A percentile compares a stretch with the other conserved stretches of the same genome.
phyloP scores from a whole-genome alignment of 2,329 filamentous ascomycete species.

The Diplodia sapinea region DNA sequence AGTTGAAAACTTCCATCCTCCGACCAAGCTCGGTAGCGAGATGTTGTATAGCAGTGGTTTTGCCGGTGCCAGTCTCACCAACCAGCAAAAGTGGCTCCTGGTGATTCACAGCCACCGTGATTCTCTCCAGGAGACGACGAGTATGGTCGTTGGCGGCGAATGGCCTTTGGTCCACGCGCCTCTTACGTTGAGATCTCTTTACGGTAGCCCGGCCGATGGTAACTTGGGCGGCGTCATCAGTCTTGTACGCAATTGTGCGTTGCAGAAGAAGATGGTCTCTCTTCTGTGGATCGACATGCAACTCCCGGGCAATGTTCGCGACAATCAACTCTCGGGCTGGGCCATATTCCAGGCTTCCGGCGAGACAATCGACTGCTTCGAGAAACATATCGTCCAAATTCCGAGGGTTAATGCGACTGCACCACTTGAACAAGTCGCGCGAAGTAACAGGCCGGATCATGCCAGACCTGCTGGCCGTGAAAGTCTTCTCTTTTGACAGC shows the following conservation, averaged over 20 bases:
- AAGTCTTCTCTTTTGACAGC: conserved; percentile 51
- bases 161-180: conserved; percentile 13
- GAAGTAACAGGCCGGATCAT: conserved; percentile 69
- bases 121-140: conserved; percentile 82
- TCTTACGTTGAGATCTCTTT: conserved; percentile 35
- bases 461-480: conserved; percentile 60
- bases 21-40: conserved; percentile 82
- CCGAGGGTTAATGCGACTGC: conserved; percentile 73
- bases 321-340: conserved; percentile 66
- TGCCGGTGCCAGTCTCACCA: conserved; percentile 98
- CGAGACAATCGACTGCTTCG: conserved; percentile 92
- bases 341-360: conserved; percentile 75
- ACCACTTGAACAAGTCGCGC: conserved; percentile 91
- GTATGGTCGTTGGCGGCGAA: conserved; percentile 92
- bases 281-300: conserved; percentile 83
- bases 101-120: conserved; percentile 79
- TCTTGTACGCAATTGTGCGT: conserved; percentile 63
- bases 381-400: conserved; percentile 83
- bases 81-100: conserved; percentile 92
- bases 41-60: conserved; percentile 95
- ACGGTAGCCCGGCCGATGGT: conserved; percentile 56
- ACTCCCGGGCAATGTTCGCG: conserved; percentile 77
- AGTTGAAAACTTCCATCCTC: conserved; percentile 88
- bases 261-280: conserved; percentile 77
- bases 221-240: conserved; percentile 43